Evolutionary conservation across 1,284 basidiomycete genomes (phyloP).

Genomic region (Sanghuangporus sanghuang): DNA sequence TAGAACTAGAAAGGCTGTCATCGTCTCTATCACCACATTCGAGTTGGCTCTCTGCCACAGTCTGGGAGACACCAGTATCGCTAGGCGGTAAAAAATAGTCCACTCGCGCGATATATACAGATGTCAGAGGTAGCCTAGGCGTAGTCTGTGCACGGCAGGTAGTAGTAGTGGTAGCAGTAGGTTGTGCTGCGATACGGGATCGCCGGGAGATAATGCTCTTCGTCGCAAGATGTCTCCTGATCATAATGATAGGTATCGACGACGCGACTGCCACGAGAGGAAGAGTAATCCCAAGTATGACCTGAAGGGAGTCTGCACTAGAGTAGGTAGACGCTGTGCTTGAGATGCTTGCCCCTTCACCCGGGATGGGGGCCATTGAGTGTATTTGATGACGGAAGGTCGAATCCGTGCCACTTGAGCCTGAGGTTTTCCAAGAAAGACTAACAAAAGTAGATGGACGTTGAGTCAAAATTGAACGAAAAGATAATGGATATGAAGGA

Average conservation of each 20-base stretch:
- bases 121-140: constrained; percentile 7
- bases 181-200: background rate
- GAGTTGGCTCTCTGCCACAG: background rate
- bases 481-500: background rate
- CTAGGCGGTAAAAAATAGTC: constrained; percentile 14
- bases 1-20: background rate
- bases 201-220: background rate
- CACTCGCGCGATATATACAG: constrained; percentile 13
- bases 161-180: background rate
- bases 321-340: background rate
- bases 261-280: constrained; percentile 10
- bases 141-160: background rate
- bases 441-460: background rate
- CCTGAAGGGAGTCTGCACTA: background rate
- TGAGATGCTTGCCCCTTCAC: background rate
- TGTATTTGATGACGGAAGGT: background rate
- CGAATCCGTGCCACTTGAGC: background rate
- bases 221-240: constrained; percentile 1
- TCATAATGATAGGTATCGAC: constrained; percentile 12
- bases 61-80: background rate
- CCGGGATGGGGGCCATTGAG: background rate
- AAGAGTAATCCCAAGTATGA: constrained; percentile 8
- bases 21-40: background rate
- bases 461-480: background rate
- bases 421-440: background rate